phyloP scores from a whole-genome alignment of 2,329 filamentous ascomycete species.

The Aspergillus glaucus region DNA sequence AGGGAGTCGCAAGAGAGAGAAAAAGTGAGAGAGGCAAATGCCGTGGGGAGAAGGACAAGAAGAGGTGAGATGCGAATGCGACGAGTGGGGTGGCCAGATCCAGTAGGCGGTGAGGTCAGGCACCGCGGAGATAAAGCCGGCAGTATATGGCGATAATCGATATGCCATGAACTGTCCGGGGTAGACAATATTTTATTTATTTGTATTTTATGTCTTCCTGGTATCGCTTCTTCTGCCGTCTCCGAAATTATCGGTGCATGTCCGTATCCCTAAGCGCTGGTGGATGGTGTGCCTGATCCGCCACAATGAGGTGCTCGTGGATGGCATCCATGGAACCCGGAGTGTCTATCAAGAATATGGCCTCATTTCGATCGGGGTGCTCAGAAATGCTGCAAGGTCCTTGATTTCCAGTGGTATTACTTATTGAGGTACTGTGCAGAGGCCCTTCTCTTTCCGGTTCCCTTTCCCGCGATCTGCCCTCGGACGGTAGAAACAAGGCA shows the following conservation, averaged over 20 bases:
- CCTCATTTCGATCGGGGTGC: not conserved
- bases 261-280: too few species aligned
- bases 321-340: too few species aligned
- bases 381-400: not conserved
- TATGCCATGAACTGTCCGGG: too few species aligned
- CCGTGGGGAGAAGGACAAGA: not conserved
- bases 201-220: not conserved
- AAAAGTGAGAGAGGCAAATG: not conserved
- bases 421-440: not conserved
- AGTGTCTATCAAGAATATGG: not conserved
- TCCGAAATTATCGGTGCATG: not conserved
- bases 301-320: too few species aligned
- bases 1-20: not conserved
- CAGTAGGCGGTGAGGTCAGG: not conserved
- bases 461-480: not conserved
- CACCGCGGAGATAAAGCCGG: not conserved
- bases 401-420: not conserved
- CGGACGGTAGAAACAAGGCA: not conserved
- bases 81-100: not conserved
- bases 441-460: not conserved
- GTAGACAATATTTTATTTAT: too few species aligned
- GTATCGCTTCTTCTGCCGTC: not conserved
- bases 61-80: constrained; percentile 1
- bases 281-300: too few species aligned
- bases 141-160: too few species aligned